Base-by-base conservation (phyloP, 1,284 basidiomycete genomes). In the Sanguinoderma infundibulare region DNA sequence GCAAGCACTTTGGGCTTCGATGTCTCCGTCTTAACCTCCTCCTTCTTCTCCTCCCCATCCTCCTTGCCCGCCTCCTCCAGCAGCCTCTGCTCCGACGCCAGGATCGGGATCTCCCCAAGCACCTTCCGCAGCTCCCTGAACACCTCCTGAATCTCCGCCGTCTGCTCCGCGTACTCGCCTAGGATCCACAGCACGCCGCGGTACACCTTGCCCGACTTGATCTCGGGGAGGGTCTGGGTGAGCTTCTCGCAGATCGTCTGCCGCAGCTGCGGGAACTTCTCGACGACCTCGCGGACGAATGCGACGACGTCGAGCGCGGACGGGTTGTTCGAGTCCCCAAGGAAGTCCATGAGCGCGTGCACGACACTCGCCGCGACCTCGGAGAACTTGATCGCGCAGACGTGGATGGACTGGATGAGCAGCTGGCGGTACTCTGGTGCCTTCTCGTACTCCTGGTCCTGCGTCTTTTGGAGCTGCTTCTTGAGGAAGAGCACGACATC, bases 191-290 rank as follows among this genome's bases (percentile, higher is more conserved):
- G 84, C 12, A 98, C 88, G 5, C 98, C 97, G 14, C 97, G 89
- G 83, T 95, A 98, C 35, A 98, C 97, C 76, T 98, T 99, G 64
- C 96, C 97, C 17, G 94, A 96, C 78, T 97, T 96, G 81, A 99
- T 96, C 58, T 95, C 93, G 51, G 83, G 74, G 55, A 99, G 90
- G 0, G 95, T 95, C 51, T 87, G 81, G 52, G 93, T 87, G 50
- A 99, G 87, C 73, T 95, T 95, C 71, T 93, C 87, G 59, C 94
- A 92, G 71, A 99, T 96, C 9, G 90, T 85, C 2, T 83, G 75
- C 9, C 98, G 92, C 24, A 99, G 85, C 61, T 87, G 79, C 2
- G 96, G 96, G 87, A 98, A 99, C 75, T 98, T 98, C 75, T 99
- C 96, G 55, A 98, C 97, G 24, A 99, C 96, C 78, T 99, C 96